Evolutionary conservation across 2,329 filamentous ascomycete genomes (phyloP).

Genomic region (Epichloe gansuensis): DNA sequence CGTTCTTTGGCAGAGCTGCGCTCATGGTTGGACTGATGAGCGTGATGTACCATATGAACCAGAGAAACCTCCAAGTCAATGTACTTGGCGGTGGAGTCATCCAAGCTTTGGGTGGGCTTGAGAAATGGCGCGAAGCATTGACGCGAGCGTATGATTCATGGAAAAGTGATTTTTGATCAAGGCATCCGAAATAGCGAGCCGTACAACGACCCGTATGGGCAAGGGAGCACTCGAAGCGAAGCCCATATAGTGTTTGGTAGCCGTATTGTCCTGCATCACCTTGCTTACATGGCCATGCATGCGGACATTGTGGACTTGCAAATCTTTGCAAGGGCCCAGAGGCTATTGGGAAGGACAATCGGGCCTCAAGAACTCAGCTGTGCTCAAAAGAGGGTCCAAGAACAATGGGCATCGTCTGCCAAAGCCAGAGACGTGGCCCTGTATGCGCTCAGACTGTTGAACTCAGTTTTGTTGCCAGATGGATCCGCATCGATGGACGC

Average conservation of each 20-base stretch:
- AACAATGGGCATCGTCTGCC: constrained; percentile 78
- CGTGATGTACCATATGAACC: too few relatives aligned
- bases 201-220: too few relatives aligned
- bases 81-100: constrained; percentile 42
- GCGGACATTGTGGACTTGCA: constrained; percentile 96
- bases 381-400: constrained; percentile 73
- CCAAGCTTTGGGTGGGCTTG: constrained; percentile 69
- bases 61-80: too few relatives aligned
- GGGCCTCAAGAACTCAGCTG: constrained; percentile 69
- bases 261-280: constrained; percentile 76
- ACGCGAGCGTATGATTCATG: constrained; percentile 86
- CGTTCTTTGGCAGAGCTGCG: too few relatives aligned
- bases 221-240: constrained; percentile 18
- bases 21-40: too few relatives aligned
- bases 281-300: constrained; percentile 97
- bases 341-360: constrained; percentile 76
- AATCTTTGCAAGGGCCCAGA: constrained; percentile 80
- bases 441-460: constrained; percentile 81
- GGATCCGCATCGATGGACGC: constrained; percentile 23
- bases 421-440: constrained; percentile 84
- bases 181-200: constrained; percentile 32
- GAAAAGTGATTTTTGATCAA: constrained; percentile 87
- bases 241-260: constrained; percentile 65
- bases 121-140: constrained; percentile 80
- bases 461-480: constrained; percentile 62